phyloP scores from a whole-genome alignment of 257 asterid species.

The Solanum medicagineum region DNA sequence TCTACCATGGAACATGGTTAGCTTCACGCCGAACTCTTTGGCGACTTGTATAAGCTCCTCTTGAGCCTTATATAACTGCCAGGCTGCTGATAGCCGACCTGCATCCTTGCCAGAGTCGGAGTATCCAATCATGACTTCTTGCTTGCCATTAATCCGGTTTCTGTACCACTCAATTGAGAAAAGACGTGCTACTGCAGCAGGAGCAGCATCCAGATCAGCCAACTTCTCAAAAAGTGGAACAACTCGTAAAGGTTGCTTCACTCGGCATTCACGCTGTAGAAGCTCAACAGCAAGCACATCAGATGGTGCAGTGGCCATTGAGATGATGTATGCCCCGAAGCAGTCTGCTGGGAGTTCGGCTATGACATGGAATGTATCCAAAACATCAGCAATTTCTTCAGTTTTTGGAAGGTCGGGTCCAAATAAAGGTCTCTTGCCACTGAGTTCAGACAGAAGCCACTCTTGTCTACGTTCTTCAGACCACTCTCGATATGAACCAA shows the following conservation, averaged over 20 bases:
- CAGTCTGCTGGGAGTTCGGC: conserved; percentile 39
- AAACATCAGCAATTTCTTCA: conserved; percentile 37
- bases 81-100: conserved; percentile 45
- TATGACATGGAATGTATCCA: conserved; percentile 38
- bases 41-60: conserved; percentile 42
- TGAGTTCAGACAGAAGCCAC: conserved; percentile 39
- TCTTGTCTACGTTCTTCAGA: conserved; percentile 36
- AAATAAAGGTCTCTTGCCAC: conserved; percentile 40
- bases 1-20: conserved; percentile 50
- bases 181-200: conserved; percentile 49
- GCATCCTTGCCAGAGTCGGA: conserved; percentile 59
- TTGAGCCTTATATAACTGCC: conserved; percentile 50
- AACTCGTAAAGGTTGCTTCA: conserved; percentile 26
- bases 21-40: conserved; percentile 32
- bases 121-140: conserved; percentile 53
- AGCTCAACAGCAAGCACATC: conserved; percentile 47
- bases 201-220: conserved; percentile 36
- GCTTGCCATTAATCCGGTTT: conserved; percentile 34
- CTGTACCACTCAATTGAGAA: conserved; percentile 47
- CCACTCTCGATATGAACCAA: conserved; percentile 40
- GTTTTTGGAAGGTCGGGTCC: conserved; percentile 42
- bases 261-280: conserved; percentile 44
- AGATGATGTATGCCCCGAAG: conserved; percentile 39
- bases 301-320: conserved; percentile 44
- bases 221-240: conserved; percentile 49